Evolutionary conservation across 768 basidiomycete genomes (phyloP).

Genomic region (Mrakia blollopis): DNA sequence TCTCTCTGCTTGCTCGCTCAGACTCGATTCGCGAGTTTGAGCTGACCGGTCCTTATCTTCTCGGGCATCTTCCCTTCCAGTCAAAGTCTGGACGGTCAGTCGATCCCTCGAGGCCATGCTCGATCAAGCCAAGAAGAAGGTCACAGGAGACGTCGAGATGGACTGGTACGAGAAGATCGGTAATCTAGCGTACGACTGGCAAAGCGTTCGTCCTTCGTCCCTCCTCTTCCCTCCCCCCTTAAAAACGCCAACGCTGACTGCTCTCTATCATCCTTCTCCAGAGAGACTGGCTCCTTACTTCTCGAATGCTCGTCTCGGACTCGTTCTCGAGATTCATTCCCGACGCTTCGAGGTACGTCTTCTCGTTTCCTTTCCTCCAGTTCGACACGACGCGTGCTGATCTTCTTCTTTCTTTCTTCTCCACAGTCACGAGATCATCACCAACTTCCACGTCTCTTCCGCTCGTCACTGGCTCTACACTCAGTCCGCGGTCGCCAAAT

Average conservation of each 20-base stretch:
- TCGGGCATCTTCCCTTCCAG: neutral
- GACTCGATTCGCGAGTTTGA: neutral
- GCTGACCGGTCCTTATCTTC: neutral
- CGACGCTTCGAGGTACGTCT: neutral
- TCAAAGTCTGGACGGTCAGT: constrained; percentile 24
- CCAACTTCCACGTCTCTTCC: constrained; percentile 13
- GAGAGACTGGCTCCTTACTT: constrained; percentile 21
- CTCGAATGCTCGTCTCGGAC: constrained; percentile 23
- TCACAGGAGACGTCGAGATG: neutral
- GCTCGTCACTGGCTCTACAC: constrained; percentile 26
- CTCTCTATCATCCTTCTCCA: neutral
- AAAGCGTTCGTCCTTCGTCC: neutral
- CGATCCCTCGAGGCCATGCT: neutral
- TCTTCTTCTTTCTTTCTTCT: neutral
- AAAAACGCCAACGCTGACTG: no score
- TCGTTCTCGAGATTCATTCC: constrained; percentile 9
- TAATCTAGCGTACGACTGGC: constrained; percentile 25
- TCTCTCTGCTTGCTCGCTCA: no score
- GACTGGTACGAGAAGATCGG: constrained; percentile 22
- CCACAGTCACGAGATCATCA: neutral
- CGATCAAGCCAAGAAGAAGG: neutral
- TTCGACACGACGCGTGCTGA: neutral
- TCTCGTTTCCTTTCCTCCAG: neutral
- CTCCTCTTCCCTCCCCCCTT: neutral
- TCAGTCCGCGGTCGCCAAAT: constrained; percentile 21